Conservation (phyloP, 2,329 filamentous ascomycete species). For the Xylariaceae sp. region DNA sequence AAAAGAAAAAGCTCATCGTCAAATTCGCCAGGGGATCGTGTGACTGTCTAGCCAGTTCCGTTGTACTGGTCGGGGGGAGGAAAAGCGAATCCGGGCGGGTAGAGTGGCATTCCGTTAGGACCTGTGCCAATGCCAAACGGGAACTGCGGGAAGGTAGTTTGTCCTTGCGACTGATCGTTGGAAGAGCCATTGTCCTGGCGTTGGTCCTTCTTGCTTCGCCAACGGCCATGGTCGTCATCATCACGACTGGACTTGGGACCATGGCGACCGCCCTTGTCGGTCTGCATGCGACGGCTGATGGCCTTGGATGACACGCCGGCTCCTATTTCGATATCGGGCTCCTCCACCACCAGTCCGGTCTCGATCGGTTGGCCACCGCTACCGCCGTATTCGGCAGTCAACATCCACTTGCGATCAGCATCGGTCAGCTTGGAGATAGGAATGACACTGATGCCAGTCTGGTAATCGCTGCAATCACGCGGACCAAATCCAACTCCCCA, state of each 20-base stretch:
- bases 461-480: constrained; percentile 94
- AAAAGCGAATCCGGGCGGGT: constrained; percentile 43
- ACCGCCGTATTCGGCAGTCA: constrained; percentile 88
- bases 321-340: constrained; percentile 97
- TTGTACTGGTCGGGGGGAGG: constrained; percentile 30
- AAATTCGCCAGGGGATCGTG: background rate
- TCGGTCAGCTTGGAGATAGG: constrained; percentile 90
- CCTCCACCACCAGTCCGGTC: constrained; percentile 82
- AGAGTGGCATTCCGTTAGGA: constrained; percentile 47
- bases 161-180: constrained; percentile 19
- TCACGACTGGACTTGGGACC: constrained; percentile 58
- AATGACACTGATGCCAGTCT: constrained; percentile 85
- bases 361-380: constrained; percentile 80
- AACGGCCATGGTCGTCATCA: constrained; percentile 27
- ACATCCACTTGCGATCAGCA: constrained; percentile 94
- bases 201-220: constrained; percentile 29
- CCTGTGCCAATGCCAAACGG: constrained; percentile 42
- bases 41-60: constrained; percentile 3
- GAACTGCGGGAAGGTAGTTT: constrained; percentile 33
- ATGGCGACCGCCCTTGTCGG: constrained; percentile 59
- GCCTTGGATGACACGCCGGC: constrained; percentile 95
- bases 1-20: background rate
- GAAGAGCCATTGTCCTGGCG: constrained; percentile 29
- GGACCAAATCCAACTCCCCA: constrained; percentile 98
- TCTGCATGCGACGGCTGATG: constrained; percentile 64